phyloP scores from a whole-genome alignment of 148 eudicot species.

The Pouteria glomerata region DNA sequence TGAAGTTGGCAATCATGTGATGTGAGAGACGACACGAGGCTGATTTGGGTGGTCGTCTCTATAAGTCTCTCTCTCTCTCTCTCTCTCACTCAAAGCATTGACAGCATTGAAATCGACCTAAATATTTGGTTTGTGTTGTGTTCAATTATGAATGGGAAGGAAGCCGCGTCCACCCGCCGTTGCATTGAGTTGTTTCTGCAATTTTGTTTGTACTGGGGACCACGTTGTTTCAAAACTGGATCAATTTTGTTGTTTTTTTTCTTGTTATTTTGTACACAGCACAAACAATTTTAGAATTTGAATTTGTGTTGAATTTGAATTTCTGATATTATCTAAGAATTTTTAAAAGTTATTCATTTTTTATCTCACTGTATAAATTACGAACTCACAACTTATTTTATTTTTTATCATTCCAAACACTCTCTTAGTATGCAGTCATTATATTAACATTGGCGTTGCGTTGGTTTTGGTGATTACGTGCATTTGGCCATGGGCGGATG shows the following conservation, averaged over 20 bases:
- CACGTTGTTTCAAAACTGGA: not conserved
- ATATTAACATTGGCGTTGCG: not conserved
- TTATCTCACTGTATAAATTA: no score
- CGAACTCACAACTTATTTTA: no score
- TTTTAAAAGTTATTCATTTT: no score
- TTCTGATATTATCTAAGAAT: no score
- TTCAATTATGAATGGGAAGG: not conserved
- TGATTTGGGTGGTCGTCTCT: not conserved
- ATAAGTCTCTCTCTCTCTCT: not conserved
- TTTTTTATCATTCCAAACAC: no score
- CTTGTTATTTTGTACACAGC: not conserved
- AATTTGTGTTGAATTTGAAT: no score
- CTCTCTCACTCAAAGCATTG: not conserved
- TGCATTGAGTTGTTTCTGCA: not conserved
- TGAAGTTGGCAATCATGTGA: slow-evolving; percentile 4
- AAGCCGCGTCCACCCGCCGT: not conserved
- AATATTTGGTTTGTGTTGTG: not conserved
- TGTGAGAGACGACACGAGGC: not conserved
- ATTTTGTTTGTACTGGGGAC: not conserved
- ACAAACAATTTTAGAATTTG: not conserved
- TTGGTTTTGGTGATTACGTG: not conserved
- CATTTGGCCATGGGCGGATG: no score
- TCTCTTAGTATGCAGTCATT: no score
- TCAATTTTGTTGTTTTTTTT: not conserved
- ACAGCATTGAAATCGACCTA: not conserved